Evolutionary conservation across 179 eudicot species (phyloP).

Genomic region (Carnegiea gigantea): DNA sequence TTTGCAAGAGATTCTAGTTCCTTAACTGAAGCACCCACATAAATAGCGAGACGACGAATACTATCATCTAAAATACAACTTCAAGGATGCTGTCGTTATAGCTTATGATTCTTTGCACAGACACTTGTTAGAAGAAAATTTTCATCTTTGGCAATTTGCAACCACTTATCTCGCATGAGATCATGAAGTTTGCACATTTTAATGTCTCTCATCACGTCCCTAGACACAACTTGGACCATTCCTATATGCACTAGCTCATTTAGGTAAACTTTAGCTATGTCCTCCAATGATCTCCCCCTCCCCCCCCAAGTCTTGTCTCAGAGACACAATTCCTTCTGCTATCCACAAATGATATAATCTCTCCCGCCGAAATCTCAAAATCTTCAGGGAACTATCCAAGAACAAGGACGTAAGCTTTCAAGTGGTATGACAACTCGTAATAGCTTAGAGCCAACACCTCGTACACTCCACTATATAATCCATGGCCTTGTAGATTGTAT

Average conservation of each 20-base stretch:
- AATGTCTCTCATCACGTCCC: slow-evolving; percentile 17
- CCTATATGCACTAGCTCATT: slow-evolving; percentile 30
- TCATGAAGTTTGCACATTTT: slow-evolving; percentile 35
- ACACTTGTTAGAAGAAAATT: slow-evolving; percentile 21
- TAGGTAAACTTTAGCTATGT: slow-evolving; percentile 30
- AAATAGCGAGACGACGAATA: slow-evolving; percentile 21
- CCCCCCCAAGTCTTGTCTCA: slow-evolving; percentile 1
- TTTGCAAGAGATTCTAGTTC: not conserved
- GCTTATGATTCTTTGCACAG: not conserved
- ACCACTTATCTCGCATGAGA: slow-evolving; percentile 37
- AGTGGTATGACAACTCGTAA: too few relatives aligned
- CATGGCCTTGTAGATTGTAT: too few relatives aligned
- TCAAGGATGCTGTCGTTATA: not conserved
- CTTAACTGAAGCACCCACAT: not conserved
- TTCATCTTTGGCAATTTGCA: slow-evolving; percentile 23
- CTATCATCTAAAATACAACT: not conserved
- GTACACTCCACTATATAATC: too few relatives aligned
- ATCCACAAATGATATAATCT: slow-evolving; percentile 39
- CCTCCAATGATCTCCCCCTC: slow-evolving; percentile 27
- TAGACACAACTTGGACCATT: slow-evolving; percentile 32
- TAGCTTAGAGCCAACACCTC: too few relatives aligned
- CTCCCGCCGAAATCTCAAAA: slow-evolving; percentile 26
- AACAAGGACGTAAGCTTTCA: slow-evolving; percentile 34
- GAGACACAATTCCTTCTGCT: slow-evolving; percentile 35
- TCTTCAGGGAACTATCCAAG: slow-evolving; percentile 36